Evolutionary conservation across 1,284 basidiomycete genomes (phyloP).

Genomic region (Grifola frondosa): DNA sequence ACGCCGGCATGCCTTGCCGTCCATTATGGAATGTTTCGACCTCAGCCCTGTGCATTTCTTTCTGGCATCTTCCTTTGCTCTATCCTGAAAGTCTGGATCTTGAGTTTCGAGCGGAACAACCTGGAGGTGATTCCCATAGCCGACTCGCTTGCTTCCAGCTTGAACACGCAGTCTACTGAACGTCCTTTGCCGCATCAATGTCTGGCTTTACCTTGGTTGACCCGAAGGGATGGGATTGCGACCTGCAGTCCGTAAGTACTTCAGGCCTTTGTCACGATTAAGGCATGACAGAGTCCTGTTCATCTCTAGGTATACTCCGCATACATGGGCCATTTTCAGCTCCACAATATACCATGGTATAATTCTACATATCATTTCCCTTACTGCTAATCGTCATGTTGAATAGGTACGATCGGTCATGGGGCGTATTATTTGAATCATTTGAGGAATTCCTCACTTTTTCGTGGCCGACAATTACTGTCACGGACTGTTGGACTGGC

Average conservation of each 20-base stretch:
- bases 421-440: constrained; percentile 78
- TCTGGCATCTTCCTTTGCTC: too few relatives aligned
- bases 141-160: not conserved
- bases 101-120: too few relatives aligned
- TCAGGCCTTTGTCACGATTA: not conserved
- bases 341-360: constrained; percentile 72
- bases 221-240: constrained; percentile 79
- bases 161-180: not conserved
- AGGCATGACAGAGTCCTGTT: not conserved
- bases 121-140: not conserved
- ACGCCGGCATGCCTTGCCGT: too few relatives aligned
- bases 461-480: constrained; percentile 82
- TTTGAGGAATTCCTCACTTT: constrained; percentile 84
- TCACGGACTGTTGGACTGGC: constrained; percentile 73
- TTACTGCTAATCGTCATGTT: not conserved
- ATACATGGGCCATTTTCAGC: constrained; percentile 82
- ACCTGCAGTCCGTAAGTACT: constrained; percentile 72
- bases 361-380: constrained; percentile 18
- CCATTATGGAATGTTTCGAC: too few relatives aligned
- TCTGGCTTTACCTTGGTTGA: constrained; percentile 73
- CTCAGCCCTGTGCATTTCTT: too few relatives aligned
- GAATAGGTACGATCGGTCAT: constrained; percentile 74
- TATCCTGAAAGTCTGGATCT: too few relatives aligned
- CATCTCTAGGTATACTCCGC: constrained; percentile 70
- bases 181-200: constrained; percentile 36